Percentiles rank a stretch among this genome's conserved stretches.
Conservation (phyloP, 176 grass and related monocot genomes). For the Oryza nivara region DNA sequence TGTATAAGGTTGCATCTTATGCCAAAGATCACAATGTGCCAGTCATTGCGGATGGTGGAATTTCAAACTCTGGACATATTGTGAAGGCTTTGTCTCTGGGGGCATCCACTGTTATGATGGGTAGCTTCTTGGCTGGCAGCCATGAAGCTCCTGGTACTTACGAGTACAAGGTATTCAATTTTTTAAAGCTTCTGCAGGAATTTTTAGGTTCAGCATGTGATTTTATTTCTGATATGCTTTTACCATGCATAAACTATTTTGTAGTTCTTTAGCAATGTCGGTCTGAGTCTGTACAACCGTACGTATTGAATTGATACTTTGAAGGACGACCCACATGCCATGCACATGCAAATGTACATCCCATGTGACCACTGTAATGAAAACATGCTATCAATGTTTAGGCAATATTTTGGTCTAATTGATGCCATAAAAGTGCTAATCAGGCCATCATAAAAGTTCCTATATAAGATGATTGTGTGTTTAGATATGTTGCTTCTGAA, state of each 20-base stretch:
- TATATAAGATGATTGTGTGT: not conserved
- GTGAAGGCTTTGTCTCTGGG: constrained; percentile 89
- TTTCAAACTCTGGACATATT: constrained; percentile 96
- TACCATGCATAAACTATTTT: not conserved
- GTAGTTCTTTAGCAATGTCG: not conserved
- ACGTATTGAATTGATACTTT: not conserved
- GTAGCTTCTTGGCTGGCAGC: constrained; percentile 93
- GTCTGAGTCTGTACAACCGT: not conserved
- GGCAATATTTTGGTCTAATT: constrained; percentile 18
- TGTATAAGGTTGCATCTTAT: constrained; percentile 95
- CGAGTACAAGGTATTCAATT: constrained; percentile 61
- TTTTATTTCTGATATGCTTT: constrained; percentile 16
- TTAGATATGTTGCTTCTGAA: not conserved
- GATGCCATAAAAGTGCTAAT: not conserved
- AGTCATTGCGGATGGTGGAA: constrained; percentile 94
- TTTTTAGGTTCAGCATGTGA: not conserved
- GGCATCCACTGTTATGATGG: constrained; percentile 94
- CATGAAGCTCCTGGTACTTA: constrained; percentile 89
- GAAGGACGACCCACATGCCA: not conserved
- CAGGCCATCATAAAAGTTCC: not conserved
- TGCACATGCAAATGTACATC: constrained; percentile 30
- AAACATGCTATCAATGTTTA: not conserved
- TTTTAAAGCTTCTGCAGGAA: not conserved
- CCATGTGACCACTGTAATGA: constrained; percentile 2
- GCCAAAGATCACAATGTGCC: constrained; percentile 87